Evolutionary conservation across 2,329 filamentous ascomycete species (phyloP).

Genomic region (Ilyonectria sp.): DNA sequence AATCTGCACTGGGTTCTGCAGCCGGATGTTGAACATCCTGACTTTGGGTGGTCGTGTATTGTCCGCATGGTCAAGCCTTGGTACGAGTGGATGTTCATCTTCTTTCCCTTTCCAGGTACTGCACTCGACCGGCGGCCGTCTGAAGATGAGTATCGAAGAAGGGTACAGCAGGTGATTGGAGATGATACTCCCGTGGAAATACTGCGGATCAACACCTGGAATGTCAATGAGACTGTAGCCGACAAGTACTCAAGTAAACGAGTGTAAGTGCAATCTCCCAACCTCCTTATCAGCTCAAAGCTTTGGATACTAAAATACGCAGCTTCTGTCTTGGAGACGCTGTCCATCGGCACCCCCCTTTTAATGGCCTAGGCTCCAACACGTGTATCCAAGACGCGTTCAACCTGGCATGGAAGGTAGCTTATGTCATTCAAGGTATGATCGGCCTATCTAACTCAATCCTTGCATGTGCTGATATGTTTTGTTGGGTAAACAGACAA

Average conservation of each 20-base stretch:
- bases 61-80: slow-evolving; percentile 75
- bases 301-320: neutral
- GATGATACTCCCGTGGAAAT: slow-evolving; percentile 65
- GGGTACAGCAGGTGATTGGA: slow-evolving; percentile 67
- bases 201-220: slow-evolving; percentile 53
- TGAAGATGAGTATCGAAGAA: slow-evolving; percentile 59
- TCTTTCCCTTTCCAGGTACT: slow-evolving; percentile 60
- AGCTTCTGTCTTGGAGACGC: slow-evolving; percentile 71
- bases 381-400: slow-evolving; percentile 72
- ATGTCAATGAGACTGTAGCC: slow-evolving; percentile 63
- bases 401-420: slow-evolving; percentile 71
- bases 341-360: slow-evolving; percentile 71
- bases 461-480: neutral
- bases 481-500: neutral
- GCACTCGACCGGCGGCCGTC: slow-evolving; percentile 57
- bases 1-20: slow-evolving; percentile 75
- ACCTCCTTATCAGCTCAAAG: too few species aligned
- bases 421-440: slow-evolving; percentile 56
- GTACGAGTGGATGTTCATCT: slow-evolving; percentile 74
- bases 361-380: slow-evolving; percentile 71
- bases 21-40: slow-evolving; percentile 66
- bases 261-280: slow-evolving; percentile 51
- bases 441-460: slow-evolving; percentile 46
- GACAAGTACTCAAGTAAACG: slow-evolving; percentile 68
- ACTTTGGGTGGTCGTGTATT: slow-evolving; percentile 65